Conservation (phyloP, 768 basidiomycete genomes). For the Mycena amicta region DNA sequence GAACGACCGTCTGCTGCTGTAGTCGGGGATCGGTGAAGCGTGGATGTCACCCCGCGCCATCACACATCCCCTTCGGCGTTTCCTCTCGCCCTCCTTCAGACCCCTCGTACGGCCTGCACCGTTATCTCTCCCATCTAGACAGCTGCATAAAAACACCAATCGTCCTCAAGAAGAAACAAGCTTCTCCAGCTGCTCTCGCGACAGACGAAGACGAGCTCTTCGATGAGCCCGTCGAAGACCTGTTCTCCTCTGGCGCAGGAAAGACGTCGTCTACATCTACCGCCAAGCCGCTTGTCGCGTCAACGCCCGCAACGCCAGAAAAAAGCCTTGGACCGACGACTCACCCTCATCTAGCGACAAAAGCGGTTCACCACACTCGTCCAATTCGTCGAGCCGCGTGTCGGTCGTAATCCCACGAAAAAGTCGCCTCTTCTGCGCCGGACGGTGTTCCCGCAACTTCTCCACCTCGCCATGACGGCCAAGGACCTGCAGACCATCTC, state of each 20-base stretch:
- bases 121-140: background rate
- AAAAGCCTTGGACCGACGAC: background rate
- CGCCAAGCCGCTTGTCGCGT: background rate
- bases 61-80: no score
- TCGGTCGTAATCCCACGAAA: conserved; percentile 16
- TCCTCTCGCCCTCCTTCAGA: background rate
- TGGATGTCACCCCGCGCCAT: no score
- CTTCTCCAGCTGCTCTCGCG: background rate
- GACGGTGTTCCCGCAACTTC: conserved; percentile 13
- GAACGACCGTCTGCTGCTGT: no score
- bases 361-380: conserved; percentile 7
- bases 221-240: conserved; percentile 12
- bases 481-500: conserved; percentile 12
- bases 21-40: no score
- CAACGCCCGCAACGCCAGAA: background rate
- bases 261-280: background rate
- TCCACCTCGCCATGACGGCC: conserved; percentile 14
- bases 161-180: conserved; percentile 6
- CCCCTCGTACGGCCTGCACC: background rate
- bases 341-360: conserved; percentile 1
- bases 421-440: conserved; percentile 14
- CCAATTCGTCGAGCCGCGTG: conserved; percentile 11
- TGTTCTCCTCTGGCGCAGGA: conserved; percentile 4
- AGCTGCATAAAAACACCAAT: conserved; percentile 10
- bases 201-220: conserved; percentile 10